Base-by-base conservation (phyloP, 768 basidiomycete genomes). In the Ramaria sp. region DNA sequence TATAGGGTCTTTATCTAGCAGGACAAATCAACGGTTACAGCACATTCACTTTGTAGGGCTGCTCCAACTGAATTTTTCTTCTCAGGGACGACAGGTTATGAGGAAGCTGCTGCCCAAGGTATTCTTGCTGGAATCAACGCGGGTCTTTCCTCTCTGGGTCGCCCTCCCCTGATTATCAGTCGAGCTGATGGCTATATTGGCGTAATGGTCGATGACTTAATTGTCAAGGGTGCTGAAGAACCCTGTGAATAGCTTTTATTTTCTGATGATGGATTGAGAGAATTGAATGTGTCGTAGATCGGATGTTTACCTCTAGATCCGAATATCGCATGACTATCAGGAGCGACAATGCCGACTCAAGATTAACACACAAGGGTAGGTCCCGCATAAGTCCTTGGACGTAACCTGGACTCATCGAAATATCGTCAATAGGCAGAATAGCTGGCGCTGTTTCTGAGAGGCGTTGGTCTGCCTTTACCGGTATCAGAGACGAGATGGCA, bases 21-120 rank as follows among this genome's bases (percentile, higher is more conserved):
- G 90, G 91, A 3, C 90, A 94, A 66, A 94, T 94, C 61, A 94
- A 93, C 60, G 86, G 86, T 55, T 41, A 10, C 18, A 15, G 38
- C 38, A 41, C 9, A 28, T 41, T 18, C 27, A 39, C 13, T 32
- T 13, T 37, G 18, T 20, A 10, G 3, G 15, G 13, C 25, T 3
- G 25, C 50, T 7, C 15, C 12, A 39, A 10, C 34, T 50, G 16
- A 38, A 57, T 57, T 24, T 41, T 30, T 36, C n/a, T 41, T n/a
- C 41, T 45, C 50, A 81, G 85, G 86, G 10, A 95, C 92, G 0
- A 95, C 92, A 1, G 92, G 92, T 4, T 95, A 95, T 64, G 92
- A 95, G 64, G 92, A 95, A 69, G 92, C 92, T 1, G 92, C 88
- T 1, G 89, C 88, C 3, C 92, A 94, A 64, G 92, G 92, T 8